phyloP scores from a whole-genome alignment of 2,329 filamentous ascomycete genomes.

The Botrytis byssoidea region DNA sequence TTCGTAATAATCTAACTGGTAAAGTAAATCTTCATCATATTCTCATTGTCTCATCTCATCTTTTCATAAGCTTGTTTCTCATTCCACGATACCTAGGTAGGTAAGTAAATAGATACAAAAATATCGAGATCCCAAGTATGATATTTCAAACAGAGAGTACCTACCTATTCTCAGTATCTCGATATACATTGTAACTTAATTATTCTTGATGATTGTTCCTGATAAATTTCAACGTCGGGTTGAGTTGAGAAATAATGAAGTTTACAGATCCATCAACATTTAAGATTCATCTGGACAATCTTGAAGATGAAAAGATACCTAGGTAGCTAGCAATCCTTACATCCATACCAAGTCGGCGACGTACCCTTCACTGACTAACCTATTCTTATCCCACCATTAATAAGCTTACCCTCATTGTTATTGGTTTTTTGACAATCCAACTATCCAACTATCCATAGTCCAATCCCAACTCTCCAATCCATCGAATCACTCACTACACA shows the following conservation, averaged over 20 bases:
- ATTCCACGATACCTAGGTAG: neutral
- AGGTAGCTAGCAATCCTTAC: no score
- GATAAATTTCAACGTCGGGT: neutral
- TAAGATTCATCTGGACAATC: neutral
- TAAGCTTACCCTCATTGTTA: no score
- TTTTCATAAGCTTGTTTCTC: neutral
- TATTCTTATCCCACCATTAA: neutral
- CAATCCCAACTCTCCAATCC: neutral
- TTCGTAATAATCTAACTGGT: neutral
- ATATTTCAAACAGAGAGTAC: neutral
- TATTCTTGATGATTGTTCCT: neutral
- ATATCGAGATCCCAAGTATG: neutral
- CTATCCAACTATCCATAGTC: neutral
- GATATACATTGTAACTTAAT: neutral
- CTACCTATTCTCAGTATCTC: neutral
- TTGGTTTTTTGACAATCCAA: accelerated
- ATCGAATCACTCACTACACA: neutral
- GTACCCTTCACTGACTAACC: neutral
- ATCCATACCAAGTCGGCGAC: neutral
- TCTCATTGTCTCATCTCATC: neutral
- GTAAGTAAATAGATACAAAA: no score
- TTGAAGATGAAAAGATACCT: neutral
- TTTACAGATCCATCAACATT: no score
- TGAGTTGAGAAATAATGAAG: neutral
- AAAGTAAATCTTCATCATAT: no score